Percentiles rank a stretch among this genome's conserved stretches.
Conservation (phyloP, 345 rosid genomes). For the Ceriops decandra region DNA sequence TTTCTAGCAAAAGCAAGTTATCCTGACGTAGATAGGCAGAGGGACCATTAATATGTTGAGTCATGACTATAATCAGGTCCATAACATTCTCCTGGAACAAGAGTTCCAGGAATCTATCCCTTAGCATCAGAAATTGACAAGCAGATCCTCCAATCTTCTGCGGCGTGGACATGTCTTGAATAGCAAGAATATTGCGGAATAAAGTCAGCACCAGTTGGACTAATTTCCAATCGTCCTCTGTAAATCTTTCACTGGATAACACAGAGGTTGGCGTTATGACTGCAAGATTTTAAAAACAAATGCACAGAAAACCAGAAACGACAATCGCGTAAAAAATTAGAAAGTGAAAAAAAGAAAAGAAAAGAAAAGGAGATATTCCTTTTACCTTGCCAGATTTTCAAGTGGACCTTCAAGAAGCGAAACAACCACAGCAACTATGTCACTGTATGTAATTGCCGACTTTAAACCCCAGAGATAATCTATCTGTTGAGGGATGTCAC, state of each 20-base stretch:
- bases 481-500: constrained; percentile 63
- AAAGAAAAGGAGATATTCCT: background rate
- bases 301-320: background rate
- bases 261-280: background rate
- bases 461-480: constrained; percentile 85
- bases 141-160: constrained; percentile 76
- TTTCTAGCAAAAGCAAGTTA: constrained; percentile 76
- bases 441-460: constrained; percentile 63
- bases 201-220: constrained; percentile 83
- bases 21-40: constrained; percentile 66
- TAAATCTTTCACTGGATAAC: constrained; percentile 54
- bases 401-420: constrained; percentile 78
- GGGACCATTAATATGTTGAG: constrained; percentile 60
- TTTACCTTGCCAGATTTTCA: constrained; percentile 68
- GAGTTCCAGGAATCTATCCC: constrained; percentile 75
- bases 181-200: constrained; percentile 80
- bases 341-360: background rate
- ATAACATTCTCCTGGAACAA: constrained; percentile 71
- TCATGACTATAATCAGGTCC: constrained; percentile 64
- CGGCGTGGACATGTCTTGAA: constrained; percentile 59
- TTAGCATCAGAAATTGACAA: constrained; percentile 55
- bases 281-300: background rate
- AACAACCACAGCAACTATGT: constrained; percentile 59
- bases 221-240: constrained; percentile 97
- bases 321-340: background rate